phyloP scores from a whole-genome alignment of 257 asterid species.

The Dorcoceras hygrometricum region DNA sequence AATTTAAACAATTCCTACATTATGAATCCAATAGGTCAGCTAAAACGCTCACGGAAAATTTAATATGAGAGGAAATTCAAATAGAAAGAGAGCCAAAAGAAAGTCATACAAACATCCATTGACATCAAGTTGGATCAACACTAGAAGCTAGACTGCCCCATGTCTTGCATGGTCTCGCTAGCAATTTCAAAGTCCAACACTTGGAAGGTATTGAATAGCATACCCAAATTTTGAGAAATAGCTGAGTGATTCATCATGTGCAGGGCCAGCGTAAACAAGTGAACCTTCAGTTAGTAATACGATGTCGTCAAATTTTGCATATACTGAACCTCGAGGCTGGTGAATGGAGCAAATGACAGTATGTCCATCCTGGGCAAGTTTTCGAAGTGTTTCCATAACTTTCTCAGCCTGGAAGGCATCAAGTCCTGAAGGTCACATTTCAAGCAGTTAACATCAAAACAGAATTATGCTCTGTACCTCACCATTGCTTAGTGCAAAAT shows the following conservation, averaged over 20 bases:
- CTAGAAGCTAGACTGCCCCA: conserved; percentile 3
- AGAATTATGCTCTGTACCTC: background rate
- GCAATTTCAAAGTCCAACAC: conserved; percentile 9
- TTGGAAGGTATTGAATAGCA: conserved; percentile 29
- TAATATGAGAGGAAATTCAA: background rate
- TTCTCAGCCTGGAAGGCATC: conserved; percentile 99
- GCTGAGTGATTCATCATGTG: conserved; percentile 60
- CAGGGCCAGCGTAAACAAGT: conserved; percentile 91
- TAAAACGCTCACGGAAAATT: conserved; percentile 4
- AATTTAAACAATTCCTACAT: conserved; percentile 13
- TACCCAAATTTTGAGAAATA: conserved; percentile 89
- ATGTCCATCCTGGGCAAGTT: conserved; percentile 95
- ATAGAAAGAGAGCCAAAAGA: background rate
- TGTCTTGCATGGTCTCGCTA: background rate
- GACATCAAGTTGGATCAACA: conserved; percentile 12
- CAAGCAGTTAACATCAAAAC: conserved; percentile 18
- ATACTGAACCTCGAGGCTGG: conserved; percentile 97
- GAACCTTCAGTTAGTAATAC: conserved; percentile 85
- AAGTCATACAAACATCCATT: background rate
- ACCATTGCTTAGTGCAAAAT: conserved; percentile 6
- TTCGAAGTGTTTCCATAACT: conserved; percentile 87
- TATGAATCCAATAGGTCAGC: conserved; percentile 4
- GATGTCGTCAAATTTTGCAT: conserved; percentile 92
- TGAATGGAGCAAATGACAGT: conserved; percentile 97
- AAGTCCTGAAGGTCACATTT: conserved; percentile 69